Evolutionary conservation across 352 stramenopile genomes (phyloP), one percentile per base, ranked within the genome.

Genomic region (Pythium pectinolyticum): DNA sequence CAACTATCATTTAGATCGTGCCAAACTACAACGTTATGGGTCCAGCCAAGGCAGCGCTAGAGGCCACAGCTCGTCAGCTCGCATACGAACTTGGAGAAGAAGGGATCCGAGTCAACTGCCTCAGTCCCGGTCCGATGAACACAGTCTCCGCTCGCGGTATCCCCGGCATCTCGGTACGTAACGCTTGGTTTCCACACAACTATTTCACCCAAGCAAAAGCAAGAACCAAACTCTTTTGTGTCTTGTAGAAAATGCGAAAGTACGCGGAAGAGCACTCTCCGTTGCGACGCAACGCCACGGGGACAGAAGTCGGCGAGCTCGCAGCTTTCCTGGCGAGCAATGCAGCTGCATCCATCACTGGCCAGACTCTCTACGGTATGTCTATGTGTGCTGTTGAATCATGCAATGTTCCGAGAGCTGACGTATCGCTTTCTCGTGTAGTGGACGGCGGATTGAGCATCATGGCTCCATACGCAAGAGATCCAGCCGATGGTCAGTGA

Each of bases 11-110:
- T 24, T 46, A 89, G 64, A 87, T 95, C 35, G 80, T 97, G 39
- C 90, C 86, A 14, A 90, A 83, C 49, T 98, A 98, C 75, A 93
- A 96, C 61, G 72, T 94, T 19, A 98, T 98, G 92, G 92, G 92
- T 6, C 90, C 90, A 6, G 89, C 88, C 19, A 97, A 98, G 61
- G 92, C 90, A 31, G 85, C 87, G 9, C 75, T 97, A 7, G 92
- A 97, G 61, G 84, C 86, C 7, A 89, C 82, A 15, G 73, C 90
- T 22, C 74, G 91, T 27, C 85, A 91, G 31, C 69, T 98, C 5
- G 92, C 92, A 22, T 75, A 82, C 31, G 92, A 97, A 41, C 70
- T 97, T 2, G 83, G 85, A 14, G 66, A 70, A 0, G 63, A 88
- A 19, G 76, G 84, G 22, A 89, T 97, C 51, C 87, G 89, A 41